Evolutionary conservation across 1,284 basidiomycete genomes (phyloP).

Genomic region (Boletus mariae): DNA sequence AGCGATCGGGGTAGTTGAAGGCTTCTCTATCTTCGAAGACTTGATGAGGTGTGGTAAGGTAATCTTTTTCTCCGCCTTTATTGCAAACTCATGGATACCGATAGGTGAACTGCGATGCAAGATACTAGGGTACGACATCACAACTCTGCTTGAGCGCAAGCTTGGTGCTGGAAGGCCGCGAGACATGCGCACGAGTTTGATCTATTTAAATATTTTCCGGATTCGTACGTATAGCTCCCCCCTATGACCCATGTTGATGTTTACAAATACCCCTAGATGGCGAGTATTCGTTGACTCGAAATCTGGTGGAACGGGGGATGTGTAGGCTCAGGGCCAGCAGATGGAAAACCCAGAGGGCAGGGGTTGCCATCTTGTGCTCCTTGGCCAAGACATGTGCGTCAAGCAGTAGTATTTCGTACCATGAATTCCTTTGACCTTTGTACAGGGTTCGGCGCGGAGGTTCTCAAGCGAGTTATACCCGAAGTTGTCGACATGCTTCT

Average conservation of each 20-base stretch:
- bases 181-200: constrained; percentile 13
- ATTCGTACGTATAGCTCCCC: constrained; percentile 1
- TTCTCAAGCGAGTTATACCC: constrained; percentile 5
- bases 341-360: constrained; percentile 11
- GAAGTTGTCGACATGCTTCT: constrained; percentile 13
- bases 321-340: constrained; percentile 3
- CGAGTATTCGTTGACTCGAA: constrained; percentile 7
- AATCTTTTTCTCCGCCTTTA: neutral
- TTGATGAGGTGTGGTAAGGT: constrained; percentile 7
- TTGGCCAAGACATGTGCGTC: constrained; percentile 14
- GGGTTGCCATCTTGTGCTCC: constrained; percentile 11
- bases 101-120: constrained; percentile 5
- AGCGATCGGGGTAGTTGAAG: constrained; percentile 9
- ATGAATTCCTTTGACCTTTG: neutral
- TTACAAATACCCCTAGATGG: constrained; percentile 5
- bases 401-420: neutral
- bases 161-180: constrained; percentile 7
- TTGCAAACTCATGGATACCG: neutral
- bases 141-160: constrained; percentile 8
- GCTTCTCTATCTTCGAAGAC: constrained; percentile 13
- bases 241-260: too few relatives aligned
- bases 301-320: constrained; percentile 14
- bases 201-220: constrained; percentile 13
- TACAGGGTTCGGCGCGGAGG: constrained; percentile 12
- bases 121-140: constrained; percentile 12